Percentiles rank a stretch among this genome's conserved stretches.
Conservation (phyloP, 2,329 filamentous ascomycete genomes). For the Colletotrichum camelliae region DNA sequence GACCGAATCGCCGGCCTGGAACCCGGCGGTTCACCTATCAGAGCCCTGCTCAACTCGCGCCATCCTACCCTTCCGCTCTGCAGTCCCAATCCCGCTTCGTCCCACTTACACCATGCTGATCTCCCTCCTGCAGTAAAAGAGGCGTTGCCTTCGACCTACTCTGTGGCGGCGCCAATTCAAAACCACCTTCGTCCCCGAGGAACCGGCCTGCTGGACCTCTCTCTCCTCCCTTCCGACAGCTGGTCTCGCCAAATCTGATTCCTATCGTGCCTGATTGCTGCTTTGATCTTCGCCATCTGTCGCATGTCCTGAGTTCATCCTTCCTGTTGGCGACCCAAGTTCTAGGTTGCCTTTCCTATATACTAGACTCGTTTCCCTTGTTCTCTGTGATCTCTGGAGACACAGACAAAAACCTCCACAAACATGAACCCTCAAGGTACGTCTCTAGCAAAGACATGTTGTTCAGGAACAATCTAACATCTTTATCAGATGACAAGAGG, state of each 20-base stretch:
- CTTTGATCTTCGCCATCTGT: constrained; percentile 30
- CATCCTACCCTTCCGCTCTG: constrained; percentile 27
- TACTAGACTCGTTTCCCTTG: background rate
- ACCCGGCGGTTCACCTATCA: constrained; percentile 51
- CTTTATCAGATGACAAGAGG: constrained; percentile 56
- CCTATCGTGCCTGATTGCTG: constrained; percentile 40
- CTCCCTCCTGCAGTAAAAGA: constrained; percentile 39
- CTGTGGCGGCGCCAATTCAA: constrained; percentile 51
- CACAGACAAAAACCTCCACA: constrained; percentile 17
- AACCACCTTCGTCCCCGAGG: constrained; percentile 52
- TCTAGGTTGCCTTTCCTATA: constrained; percentile 24
- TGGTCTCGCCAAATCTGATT: constrained; percentile 56
- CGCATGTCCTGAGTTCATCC: constrained; percentile 26
- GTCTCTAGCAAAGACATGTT: constrained; percentile 21
- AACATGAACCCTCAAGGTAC: constrained; percentile 47
- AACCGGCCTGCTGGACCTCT: constrained; percentile 36
- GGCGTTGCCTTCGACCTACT: background rate
- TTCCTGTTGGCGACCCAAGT: background rate
- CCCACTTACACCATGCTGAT: constrained; percentile 37
- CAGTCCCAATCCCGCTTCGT: constrained; percentile 38
- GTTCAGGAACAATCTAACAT: constrained; percentile 26
- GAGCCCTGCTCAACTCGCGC: constrained; percentile 29
- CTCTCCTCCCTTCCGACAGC: constrained; percentile 56
- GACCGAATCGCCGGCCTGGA: constrained; percentile 41
- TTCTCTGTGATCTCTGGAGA: constrained; percentile 18